These are phyloP conservation scores for Jatropha multifida DNA, from an alignment of 441 rosid species.

Conservation along the genomic window DNA sequence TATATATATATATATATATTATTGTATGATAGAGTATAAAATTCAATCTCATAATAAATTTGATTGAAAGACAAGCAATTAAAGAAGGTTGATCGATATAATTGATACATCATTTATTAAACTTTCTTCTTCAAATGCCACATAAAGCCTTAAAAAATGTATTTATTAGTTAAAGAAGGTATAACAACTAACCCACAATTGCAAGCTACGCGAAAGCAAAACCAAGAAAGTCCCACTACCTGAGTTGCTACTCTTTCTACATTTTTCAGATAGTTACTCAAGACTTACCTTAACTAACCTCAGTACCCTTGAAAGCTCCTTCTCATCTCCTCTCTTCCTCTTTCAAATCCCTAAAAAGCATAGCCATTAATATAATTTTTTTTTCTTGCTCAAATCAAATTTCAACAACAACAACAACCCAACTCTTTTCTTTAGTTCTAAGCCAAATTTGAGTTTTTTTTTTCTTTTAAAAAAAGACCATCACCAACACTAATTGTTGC, in stretches of 20 bases:
- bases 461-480: background rate
- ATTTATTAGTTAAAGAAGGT: conserved; percentile 6
- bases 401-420: conserved; percentile 23
- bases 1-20: no score
- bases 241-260: no score
- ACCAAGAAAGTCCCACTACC: background rate
- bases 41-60: background rate
- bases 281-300: conserved; percentile 29
- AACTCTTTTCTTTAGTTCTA: conserved; percentile 2
- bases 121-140: background rate
- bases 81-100: background rate
- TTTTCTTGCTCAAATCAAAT: background rate
- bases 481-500: conserved; percentile 8
- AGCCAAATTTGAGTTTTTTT: background rate
- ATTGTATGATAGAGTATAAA: no score
- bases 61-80: background rate
- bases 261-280: conserved; percentile 24
- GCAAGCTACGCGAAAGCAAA: conserved; percentile 41
- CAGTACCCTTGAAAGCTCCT: conserved; percentile 50
- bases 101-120: conserved; percentile 10
- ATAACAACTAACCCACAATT: conserved; percentile 33
- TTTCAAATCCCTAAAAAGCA: conserved; percentile 16
- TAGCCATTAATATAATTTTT: no score
- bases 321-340: conserved; percentile 40
- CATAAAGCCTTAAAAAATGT: background rate